Conservation (phyloP, 148 eudicot genomes). For the Hydrangea macrophylla region DNA sequence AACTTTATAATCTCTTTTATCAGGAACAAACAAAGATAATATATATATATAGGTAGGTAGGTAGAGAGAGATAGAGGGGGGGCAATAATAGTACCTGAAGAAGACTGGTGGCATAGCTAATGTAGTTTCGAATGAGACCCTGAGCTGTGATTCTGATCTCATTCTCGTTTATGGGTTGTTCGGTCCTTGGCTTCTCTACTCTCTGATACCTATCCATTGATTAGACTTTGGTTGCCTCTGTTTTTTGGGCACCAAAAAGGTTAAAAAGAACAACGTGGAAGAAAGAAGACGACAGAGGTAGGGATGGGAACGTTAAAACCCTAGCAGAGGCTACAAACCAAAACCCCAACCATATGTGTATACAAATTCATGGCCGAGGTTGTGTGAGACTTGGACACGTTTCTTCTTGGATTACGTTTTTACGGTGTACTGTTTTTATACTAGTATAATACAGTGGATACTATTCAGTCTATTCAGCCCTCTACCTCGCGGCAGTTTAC, state of each 20-base stretch:
- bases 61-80: background rate
- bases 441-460: no score
- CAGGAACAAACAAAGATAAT: background rate
- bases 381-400: no score
- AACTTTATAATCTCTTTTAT: no score
- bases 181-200: constrained; percentile 7
- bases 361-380: no score
- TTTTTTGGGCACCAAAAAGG: no score
- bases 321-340: no score
- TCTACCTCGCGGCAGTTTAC: no score
- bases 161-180: constrained; percentile 14
- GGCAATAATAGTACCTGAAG: constrained; percentile 6
- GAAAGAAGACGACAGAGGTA: background rate
- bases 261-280: background rate
- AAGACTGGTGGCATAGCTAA: constrained; percentile 16
- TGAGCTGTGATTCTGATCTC: constrained; percentile 22
- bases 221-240: no score
- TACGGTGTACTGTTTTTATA: no score
- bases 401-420: no score
- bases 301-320: background rate
- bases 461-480: no score
- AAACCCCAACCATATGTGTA: background rate
- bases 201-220: constrained; percentile 19
- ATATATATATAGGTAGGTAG: background rate
- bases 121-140: constrained; percentile 18